Evolutionary conservation across 1,284 basidiomycete genomes (phyloP).

Genomic region (Puccinia brachypodii): DNA sequence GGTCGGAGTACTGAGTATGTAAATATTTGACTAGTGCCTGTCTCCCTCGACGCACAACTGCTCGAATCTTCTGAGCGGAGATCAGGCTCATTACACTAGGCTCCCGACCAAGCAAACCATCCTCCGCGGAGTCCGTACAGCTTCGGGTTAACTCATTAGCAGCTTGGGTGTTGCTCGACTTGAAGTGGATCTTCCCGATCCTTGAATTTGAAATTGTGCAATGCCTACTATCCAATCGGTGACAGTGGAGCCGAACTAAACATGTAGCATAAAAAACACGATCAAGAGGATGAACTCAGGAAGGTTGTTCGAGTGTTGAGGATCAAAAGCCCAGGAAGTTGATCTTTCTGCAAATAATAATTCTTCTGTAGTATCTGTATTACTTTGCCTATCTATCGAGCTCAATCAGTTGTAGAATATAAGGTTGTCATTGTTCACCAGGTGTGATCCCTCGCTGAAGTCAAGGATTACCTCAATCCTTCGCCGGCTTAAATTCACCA

Average conservation of each 20-base stretch:
- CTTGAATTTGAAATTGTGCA: slow-evolving; percentile 2
- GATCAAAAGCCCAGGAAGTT: slow-evolving; percentile 6
- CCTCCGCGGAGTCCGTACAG: not conserved
- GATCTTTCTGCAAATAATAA: slow-evolving; percentile 28
- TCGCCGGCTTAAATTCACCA: not conserved
- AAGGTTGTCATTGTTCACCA: not conserved
- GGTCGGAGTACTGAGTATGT: not conserved
- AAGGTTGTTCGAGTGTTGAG: not conserved
- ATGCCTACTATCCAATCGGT: not conserved
- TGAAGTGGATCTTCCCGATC: slow-evolving; percentile 10
- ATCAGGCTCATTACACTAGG: slow-evolving; percentile 4
- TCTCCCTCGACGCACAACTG: no score
- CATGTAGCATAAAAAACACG: slow-evolving; percentile 10
- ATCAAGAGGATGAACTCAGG: slow-evolving; percentile 4
- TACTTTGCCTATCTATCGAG: not conserved
- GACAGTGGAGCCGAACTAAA: not conserved
- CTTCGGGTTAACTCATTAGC: not conserved
- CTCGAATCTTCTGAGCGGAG: not conserved
- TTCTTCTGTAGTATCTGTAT: slow-evolving; percentile 3
- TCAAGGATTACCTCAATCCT: not conserved
- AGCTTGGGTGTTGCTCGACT: not conserved
- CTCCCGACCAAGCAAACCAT: slow-evolving; percentile 10
- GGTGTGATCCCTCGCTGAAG: not conserved
- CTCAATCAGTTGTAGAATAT: not conserved
- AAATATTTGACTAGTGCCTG: no score